A percentile compares a stretch with the other conserved stretches of the same genome.
Conservation (phyloP, 1,284 basidiomycete species). For the Microbotryum saponariae region DNA sequence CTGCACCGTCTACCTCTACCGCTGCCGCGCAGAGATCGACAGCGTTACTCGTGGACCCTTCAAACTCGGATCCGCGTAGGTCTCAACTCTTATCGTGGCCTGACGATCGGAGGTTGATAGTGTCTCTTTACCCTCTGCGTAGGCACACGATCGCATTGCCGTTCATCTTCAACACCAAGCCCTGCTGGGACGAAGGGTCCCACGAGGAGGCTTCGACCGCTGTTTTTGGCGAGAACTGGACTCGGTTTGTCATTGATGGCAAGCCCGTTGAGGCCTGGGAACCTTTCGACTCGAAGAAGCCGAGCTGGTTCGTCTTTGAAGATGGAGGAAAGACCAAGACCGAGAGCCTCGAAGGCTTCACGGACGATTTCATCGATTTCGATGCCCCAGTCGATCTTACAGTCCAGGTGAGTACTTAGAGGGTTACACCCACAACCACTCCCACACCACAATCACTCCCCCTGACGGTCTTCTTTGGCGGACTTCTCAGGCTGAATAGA, state of each 20-base stretch:
- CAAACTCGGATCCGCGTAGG: conserved; percentile 16
- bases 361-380: conserved; percentile 9
- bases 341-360: conserved; percentile 8
- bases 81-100: background rate
- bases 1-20: conserved; percentile 16
- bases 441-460: too few species aligned
- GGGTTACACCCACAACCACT: too few species aligned
- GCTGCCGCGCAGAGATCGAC: conserved; percentile 7
- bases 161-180: conserved; percentile 19
- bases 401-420: too few species aligned
- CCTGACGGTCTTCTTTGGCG: too few species aligned
- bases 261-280: conserved; percentile 24
- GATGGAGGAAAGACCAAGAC: conserved; percentile 2
- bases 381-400: too few species aligned
- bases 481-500: too few species aligned
- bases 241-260: conserved; percentile 11
- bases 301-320: conserved; percentile 17
- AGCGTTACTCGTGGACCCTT: conserved; percentile 2
- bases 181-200: conserved; percentile 8
- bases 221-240: conserved; percentile 15
- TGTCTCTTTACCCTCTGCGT: background rate
- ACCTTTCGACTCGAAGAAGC: conserved; percentile 1
- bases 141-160: conserved; percentile 25
- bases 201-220: conserved; percentile 5
- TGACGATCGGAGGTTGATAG: background rate